Conservation (phyloP, 108 stramenopile species). For the Cyclotella distinguenda region DNA sequence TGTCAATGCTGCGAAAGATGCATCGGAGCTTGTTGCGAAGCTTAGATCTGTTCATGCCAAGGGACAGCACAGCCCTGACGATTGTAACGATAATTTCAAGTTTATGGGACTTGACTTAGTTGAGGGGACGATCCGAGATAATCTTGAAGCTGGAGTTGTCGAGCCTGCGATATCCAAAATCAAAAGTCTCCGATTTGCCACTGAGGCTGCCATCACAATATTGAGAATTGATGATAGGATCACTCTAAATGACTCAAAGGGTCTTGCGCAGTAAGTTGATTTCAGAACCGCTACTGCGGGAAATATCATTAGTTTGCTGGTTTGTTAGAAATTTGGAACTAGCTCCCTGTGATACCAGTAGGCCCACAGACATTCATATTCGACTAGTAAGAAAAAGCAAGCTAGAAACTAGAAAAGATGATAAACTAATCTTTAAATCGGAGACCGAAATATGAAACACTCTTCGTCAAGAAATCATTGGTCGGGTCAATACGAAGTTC, state of each 20-base stretch:
- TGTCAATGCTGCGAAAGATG: constrained; percentile 99
- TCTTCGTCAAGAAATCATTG: too few species aligned
- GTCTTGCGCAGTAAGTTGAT: constrained; percentile 12
- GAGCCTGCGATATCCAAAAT: constrained; percentile 99
- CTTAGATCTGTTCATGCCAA: constrained; percentile 91
- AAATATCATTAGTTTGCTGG: too few species aligned
- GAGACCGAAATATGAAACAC: too few species aligned
- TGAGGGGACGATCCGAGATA: constrained; percentile 87
- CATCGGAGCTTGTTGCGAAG: constrained; percentile 96
- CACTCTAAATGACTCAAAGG: constrained; percentile 40
- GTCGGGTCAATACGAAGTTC: too few species aligned
- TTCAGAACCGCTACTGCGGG: too few species aligned
- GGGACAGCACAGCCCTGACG: constrained; percentile 52
- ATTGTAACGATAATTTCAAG: constrained; percentile 55
- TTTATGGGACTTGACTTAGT: constrained; percentile 90
- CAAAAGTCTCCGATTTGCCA: constrained; percentile 97
- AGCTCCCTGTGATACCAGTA: too few species aligned
- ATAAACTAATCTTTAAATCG: too few species aligned
- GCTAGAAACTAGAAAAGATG: too few species aligned
- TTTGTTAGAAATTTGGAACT: too few species aligned
- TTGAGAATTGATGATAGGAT: constrained; percentile 97
- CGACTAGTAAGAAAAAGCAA: too few species aligned
- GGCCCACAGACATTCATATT: too few species aligned
- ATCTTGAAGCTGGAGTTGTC: constrained; percentile 94
- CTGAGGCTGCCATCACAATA: constrained; percentile 99